These are phyloP conservation scores for Myriosclerotinia curreyana DNA, from an alignment of 2,329 filamentous ascomycete species.

Conservation along the genomic window DNA sequence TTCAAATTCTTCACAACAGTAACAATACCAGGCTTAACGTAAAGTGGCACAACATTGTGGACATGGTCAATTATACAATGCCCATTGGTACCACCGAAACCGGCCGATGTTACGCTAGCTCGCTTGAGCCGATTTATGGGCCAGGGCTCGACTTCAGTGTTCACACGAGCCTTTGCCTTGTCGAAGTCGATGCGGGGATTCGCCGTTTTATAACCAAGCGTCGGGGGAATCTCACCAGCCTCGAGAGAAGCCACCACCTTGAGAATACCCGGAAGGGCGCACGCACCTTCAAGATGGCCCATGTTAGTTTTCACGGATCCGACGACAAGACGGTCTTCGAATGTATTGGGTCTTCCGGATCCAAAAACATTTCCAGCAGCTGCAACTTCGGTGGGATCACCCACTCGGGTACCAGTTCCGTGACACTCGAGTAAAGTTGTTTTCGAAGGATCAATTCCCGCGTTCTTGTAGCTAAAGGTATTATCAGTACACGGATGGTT, in stretches of 20 bases:
- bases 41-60: too few relatives aligned
- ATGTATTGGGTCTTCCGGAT: neutral
- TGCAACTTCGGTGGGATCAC: conserved; percentile 26
- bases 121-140: too few relatives aligned
- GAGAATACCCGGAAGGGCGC: conserved; percentile 3
- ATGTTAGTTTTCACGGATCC: conserved; percentile 34
- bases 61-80: too few relatives aligned
- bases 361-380: conserved; percentile 14
- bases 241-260: conserved; percentile 7
- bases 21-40: too few relatives aligned
- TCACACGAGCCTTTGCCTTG: too few relatives aligned
- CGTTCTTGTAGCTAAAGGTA: conserved; percentile 32
- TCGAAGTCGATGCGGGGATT: too few relatives aligned
- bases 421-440: conserved; percentile 16
- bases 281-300: conserved; percentile 27
- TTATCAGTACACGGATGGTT: neutral
- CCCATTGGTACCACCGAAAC: too few relatives aligned
- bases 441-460: conserved; percentile 39
- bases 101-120: too few relatives aligned
- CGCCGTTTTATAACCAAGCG: too few relatives aligned
- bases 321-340: neutral
- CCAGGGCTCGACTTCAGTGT: too few relatives aligned
- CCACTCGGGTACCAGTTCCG: conserved; percentile 28
- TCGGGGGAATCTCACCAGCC: conserved; percentile 12
- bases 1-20: too few relatives aligned